Percentiles rank a stretch among this genome's conserved stretches.
Evolutionary conservation across 2,329 filamentous ascomycete species (phyloP).

Genomic region (Fusarium lyarnte): DNA sequence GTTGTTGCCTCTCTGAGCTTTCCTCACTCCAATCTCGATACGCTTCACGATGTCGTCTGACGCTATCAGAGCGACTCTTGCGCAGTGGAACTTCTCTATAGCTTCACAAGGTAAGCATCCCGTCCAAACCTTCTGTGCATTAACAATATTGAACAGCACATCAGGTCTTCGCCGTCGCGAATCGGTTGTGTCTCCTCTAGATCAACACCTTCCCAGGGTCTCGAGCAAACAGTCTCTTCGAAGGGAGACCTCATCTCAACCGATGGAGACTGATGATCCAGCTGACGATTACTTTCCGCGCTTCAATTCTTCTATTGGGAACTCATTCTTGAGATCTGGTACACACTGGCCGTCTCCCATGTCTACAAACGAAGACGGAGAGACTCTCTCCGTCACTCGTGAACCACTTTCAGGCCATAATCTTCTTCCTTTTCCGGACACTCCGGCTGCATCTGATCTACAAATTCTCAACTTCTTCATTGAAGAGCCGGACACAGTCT

Average conservation of each 20-base stretch:
- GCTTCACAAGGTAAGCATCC: background rate
- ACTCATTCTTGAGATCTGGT: background rate
- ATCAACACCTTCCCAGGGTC: background rate
- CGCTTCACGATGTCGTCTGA: background rate
- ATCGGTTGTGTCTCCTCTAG: background rate
- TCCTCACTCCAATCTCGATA: no score
- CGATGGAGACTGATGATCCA: background rate
- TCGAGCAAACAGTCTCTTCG: no score
- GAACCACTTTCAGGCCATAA: no score
- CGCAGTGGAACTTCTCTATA: background rate
- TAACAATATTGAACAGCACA: background rate
- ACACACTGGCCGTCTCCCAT: background rate
- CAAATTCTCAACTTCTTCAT: background rate
- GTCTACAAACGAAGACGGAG: background rate
- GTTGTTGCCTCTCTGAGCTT: no score
- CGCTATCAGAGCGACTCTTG: background rate
- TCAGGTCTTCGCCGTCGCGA: background rate
- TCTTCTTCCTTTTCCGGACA: background rate
- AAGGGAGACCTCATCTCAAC: background rate
- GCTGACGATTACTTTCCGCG: background rate
- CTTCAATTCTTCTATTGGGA: background rate
- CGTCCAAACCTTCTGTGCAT: no score
- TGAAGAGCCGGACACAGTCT: background rate
- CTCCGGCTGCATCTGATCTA: background rate
- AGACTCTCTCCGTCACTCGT: background rate